Evolutionary conservation across 257 asterid species (phyloP).

Genomic region (Cordia subcordata): DNA sequence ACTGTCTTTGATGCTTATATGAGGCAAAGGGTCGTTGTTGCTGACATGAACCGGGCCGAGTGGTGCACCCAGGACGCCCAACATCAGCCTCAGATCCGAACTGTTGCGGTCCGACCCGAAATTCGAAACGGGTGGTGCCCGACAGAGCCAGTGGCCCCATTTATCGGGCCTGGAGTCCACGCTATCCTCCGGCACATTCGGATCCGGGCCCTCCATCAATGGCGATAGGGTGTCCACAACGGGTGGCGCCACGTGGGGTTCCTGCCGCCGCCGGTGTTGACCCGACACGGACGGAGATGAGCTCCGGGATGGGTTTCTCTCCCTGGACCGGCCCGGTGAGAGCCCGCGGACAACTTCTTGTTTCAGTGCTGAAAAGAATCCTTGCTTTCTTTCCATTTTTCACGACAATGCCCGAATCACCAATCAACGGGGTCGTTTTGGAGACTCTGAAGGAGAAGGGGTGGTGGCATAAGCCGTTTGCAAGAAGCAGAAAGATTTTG

Average conservation of each 20-base stretch:
- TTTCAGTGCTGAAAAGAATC: slow-evolving; percentile 59
- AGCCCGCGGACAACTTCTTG: slow-evolving; percentile 68
- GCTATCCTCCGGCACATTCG: slow-evolving; percentile 41
- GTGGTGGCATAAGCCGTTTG: not conserved
- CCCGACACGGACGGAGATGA: slow-evolving; percentile 63
- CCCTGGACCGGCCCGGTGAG: slow-evolving; percentile 56
- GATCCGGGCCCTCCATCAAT: slow-evolving; percentile 72
- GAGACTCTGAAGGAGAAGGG: not conserved
- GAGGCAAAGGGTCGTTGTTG: slow-evolving; percentile 59
- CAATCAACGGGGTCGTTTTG: not conserved
- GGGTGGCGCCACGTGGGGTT: slow-evolving; percentile 45
- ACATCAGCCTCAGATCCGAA: slow-evolving; percentile 64
- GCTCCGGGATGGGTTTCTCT: slow-evolving; percentile 29
- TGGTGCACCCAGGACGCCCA: slow-evolving; percentile 78
- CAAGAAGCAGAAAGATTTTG: too few relatives aligned
- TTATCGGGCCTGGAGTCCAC: slow-evolving; percentile 40
- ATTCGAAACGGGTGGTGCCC: slow-evolving; percentile 51
- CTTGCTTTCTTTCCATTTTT: slow-evolving; percentile 60
- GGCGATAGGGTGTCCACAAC: slow-evolving; percentile 56
- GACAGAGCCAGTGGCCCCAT: slow-evolving; percentile 70
- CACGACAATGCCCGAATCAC: not conserved
- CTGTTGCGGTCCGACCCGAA: slow-evolving; percentile 39
- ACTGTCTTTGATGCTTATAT: slow-evolving; percentile 58
- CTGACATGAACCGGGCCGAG: slow-evolving; percentile 67
- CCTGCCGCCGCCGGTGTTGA: slow-evolving; percentile 44